phyloP scores from a whole-genome alignment of 108 stramenopile species.

The Cylindrotheca closterium region DNA sequence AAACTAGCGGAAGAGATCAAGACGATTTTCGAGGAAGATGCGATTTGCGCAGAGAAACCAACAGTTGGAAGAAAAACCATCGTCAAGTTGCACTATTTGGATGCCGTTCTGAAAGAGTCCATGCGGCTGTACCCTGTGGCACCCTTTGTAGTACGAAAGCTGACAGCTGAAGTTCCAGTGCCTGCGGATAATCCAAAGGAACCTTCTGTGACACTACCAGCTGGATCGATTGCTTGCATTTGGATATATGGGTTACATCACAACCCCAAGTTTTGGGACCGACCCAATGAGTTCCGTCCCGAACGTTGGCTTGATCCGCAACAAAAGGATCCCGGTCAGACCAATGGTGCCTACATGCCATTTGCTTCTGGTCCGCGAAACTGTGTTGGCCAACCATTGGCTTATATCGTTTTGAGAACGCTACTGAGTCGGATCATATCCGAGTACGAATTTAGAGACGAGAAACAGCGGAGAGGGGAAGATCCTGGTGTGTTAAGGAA shows the following conservation, averaged over 20 bases:
- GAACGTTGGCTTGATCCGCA: conserved; percentile 75
- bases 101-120: conserved; percentile 87
- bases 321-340: conserved; percentile 53
- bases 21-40: conserved; percentile 14
- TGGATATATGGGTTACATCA: conserved; percentile 95
- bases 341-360: conserved; percentile 86
- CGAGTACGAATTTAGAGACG: conserved; percentile 56
- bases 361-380: conserved; percentile 90
- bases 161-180: conserved; percentile 57
- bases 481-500: conserved; percentile 49
- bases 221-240: conserved; percentile 77
- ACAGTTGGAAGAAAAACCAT: conserved; percentile 45
- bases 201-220: conserved; percentile 35
- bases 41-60: not conserved
- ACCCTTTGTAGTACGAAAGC: conserved; percentile 84
- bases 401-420: conserved; percentile 76
- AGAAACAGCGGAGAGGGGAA: conserved; percentile 19
- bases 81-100: conserved; percentile 67
- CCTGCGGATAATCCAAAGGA: conserved; percentile 9
- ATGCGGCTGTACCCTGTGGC: conserved; percentile 94
- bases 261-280: conserved; percentile 77
- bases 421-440: conserved; percentile 71
- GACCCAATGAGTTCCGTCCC: conserved; percentile 85
- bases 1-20: conserved; percentile 58
- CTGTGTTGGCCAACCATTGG: conserved; percentile 92